Conservation (phyloP, 2,329 filamentous ascomycete genomes). For the Trichophyton simii region DNA sequence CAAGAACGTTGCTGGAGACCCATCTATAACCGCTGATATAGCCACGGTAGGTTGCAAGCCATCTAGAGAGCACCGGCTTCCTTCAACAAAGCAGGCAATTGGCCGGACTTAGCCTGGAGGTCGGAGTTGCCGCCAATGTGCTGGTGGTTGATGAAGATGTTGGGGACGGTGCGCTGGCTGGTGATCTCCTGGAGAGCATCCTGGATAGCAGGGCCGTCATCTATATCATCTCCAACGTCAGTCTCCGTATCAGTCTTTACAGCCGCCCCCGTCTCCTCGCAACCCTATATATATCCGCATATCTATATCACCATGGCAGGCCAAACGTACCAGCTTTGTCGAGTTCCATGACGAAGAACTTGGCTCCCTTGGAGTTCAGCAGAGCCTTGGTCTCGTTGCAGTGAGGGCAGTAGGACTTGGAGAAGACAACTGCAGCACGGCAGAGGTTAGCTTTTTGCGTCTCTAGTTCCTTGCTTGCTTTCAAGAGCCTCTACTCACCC, state of each 20-base stretch:
- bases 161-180: constrained; percentile 79
- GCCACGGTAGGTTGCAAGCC: not conserved
- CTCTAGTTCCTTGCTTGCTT: not conserved
- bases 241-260: not conserved
- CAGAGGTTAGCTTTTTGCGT: not conserved
- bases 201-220: constrained; percentile 74
- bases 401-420: constrained; percentile 94
- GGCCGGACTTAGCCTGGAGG: constrained; percentile 51
- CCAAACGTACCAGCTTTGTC: constrained; percentile 61
- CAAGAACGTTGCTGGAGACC: not conserved
- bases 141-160: constrained; percentile 81
- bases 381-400: constrained; percentile 68
- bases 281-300: not conserved
- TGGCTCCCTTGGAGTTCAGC: constrained; percentile 56
- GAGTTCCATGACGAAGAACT: constrained; percentile 66
- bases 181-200: constrained; percentile 67
- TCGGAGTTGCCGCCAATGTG: constrained; percentile 97
- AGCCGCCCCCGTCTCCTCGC: not conserved
- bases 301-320: not conserved
- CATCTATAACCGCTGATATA: not conserved
- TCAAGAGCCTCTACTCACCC: constrained; percentile 43
- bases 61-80: constrained; percentile 48
- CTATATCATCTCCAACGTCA: constrained; percentile 32
- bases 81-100: constrained; percentile 55
- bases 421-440: constrained; percentile 67